Evolutionary conservation across 2,329 filamentous ascomycete species (phyloP).

Genomic region (Stachybotrys echinatus): DNA sequence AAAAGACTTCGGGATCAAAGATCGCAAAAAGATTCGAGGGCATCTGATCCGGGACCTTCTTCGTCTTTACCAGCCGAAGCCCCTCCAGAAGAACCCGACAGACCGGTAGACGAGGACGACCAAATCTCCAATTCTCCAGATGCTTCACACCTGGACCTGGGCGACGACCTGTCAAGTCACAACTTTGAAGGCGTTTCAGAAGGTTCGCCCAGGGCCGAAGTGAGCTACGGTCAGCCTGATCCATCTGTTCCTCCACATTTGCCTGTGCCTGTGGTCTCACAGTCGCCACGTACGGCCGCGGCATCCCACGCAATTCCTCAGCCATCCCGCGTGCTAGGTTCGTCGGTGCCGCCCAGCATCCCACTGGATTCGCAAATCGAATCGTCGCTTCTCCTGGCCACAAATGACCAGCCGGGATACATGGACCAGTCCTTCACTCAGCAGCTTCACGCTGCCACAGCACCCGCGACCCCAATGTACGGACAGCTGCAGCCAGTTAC

Average conservation of each 20-base stretch:
- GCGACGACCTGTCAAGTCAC: constrained; percentile 11
- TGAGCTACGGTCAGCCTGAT: constrained; percentile 14
- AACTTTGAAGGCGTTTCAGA: constrained; percentile 18
- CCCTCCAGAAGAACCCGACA: background rate
- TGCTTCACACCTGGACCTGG: constrained; percentile 10
- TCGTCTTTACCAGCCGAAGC: background rate
- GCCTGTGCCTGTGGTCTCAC: constrained; percentile 14
- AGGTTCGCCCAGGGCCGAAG: constrained; percentile 13
- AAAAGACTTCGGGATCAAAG: constrained; percentile 68
- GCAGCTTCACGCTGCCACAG: constrained; percentile 18
- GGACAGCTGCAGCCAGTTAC: constrained; percentile 14
- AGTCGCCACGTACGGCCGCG: constrained; percentile 10
- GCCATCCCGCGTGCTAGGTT: constrained; percentile 16
- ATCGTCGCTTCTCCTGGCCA: constrained; percentile 31
- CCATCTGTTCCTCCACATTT: constrained; percentile 12
- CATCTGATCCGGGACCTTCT: background rate
- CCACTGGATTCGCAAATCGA: constrained; percentile 28
- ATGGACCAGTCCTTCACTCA: constrained; percentile 24
- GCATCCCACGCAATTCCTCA: constrained; percentile 12
- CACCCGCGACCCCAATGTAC: constrained; percentile 16
- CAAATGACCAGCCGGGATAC: constrained; percentile 31
- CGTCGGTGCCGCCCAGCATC: constrained; percentile 15
- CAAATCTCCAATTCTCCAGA: constrained; percentile 9
- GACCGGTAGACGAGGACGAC: constrained; percentile 6
- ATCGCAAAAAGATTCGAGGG: background rate